phyloP scores from a whole-genome alignment of 1,284 basidiomycete species.

The Retiboletus fuscus region DNA sequence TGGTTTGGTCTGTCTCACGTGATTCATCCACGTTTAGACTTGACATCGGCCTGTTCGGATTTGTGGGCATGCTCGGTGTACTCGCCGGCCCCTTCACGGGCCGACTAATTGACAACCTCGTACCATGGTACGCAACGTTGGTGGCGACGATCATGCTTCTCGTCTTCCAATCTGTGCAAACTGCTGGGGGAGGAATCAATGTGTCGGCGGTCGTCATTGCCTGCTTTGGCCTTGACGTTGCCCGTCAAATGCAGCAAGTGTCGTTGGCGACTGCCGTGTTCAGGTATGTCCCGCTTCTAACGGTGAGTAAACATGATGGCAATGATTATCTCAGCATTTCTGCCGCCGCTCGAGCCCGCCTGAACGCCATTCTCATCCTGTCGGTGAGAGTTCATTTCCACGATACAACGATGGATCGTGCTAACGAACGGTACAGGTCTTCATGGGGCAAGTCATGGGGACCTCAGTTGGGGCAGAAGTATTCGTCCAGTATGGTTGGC shows the following conservation, averaged over 20 bases:
- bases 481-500: slow-evolving; percentile 72
- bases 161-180: slow-evolving; percentile 64
- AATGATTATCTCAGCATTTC: slow-evolving; percentile 55
- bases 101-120: slow-evolving; percentile 67
- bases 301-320: not conserved
- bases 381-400: slow-evolving; percentile 52
- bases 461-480: slow-evolving; percentile 72
- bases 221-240: slow-evolving; percentile 59
- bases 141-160: slow-evolving; percentile 57
- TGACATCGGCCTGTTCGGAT: slow-evolving; percentile 76
- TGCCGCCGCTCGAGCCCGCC: slow-evolving; percentile 64
- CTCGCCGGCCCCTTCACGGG: slow-evolving; percentile 71
- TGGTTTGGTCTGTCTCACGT: not conserved
- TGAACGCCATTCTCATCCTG: slow-evolving; percentile 74
- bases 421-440: slow-evolving; percentile 51
- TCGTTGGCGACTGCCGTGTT: slow-evolving; percentile 53
- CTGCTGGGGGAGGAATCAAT: slow-evolving; percentile 68
- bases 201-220: slow-evolving; percentile 66
- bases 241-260: slow-evolving; percentile 59
- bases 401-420: not conserved
- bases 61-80: slow-evolving; percentile 78
- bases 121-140: slow-evolving; percentile 75
- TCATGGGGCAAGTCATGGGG: slow-evolving; percentile 73
- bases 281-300: slow-evolving; percentile 39
- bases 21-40: slow-evolving; percentile 54